Base-by-base conservation (phyloP, 805 yeast genomes). In the Sporopachydermia quercuum region DNA sequence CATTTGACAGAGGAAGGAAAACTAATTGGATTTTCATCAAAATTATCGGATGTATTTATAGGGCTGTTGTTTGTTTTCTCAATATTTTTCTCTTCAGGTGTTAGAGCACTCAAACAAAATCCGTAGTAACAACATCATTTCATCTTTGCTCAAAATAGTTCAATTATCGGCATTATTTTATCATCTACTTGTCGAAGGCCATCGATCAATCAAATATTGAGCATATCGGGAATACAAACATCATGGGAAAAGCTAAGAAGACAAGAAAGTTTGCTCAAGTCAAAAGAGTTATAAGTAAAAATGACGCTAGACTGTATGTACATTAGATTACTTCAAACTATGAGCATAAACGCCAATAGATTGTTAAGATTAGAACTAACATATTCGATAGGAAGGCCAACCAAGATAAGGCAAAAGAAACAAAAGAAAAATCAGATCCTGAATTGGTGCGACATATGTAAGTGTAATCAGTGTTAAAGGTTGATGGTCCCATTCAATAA, bases 191-290 rank as follows among this genome's bases (percentile, higher is more conserved):
- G n/a, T n/a, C n/a, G n/a, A n/a, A n/a, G n/a, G n/a, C n/a, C n/a
- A n/a, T n/a, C n/a, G n/a, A n/a, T n/a, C n/a, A n/a, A n/a, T n/a
- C n/a, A n/a, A n/a, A n/a, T n/a, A n/a, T n/a, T n/a, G n/a, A n/a
- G n/a, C n/a, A n/a, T n/a, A n/a, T n/a, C n/a, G n/a, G n/a, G n/a
- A n/a, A n/a, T n/a, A n/a, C n/a, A n/a, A n/a, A n/a, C n/a, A n/a
- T n/a, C 8, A 89, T 91, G 98, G 97, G 97, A 44, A 91, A 86
- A 59, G 95, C 95, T 19, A 86, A 81, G 66, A 91, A 91, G 63
- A 89, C 97, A 8, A 74, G 97, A 71, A 85, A 87, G 80, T 85
- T 89, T 54, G 94, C 94, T n/a, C 74, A 74, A 40, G 87, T 84
- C 43, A 91, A 91, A 61, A 76, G 94, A 44, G 76, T 87, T 19